Conservation (phyloP, 768 basidiomycete species). For the Cystofilobasidium capitatum region DNA sequence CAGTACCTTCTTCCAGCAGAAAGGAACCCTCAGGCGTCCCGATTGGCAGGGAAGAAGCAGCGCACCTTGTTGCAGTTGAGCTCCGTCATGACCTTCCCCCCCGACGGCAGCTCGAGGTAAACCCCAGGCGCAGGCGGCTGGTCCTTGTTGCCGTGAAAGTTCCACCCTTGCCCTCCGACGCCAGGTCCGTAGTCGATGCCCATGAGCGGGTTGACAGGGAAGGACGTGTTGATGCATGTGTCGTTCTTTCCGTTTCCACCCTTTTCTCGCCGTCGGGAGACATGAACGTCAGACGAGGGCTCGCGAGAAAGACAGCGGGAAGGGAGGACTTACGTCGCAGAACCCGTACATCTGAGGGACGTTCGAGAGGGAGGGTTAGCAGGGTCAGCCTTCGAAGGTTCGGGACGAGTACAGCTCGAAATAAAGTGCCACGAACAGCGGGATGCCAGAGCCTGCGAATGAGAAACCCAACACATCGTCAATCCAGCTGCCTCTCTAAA, state of each 20-base stretch:
- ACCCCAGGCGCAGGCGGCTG: not conserved
- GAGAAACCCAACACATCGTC: too few relatives aligned
- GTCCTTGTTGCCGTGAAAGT: not conserved
- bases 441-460: conserved; percentile 3
- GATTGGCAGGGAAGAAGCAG: not conserved
- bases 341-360: conserved; percentile 13
- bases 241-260: not conserved
- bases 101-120: not conserved
- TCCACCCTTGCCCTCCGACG: not conserved
- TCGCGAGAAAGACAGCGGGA: not conserved
- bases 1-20: too few relatives aligned
- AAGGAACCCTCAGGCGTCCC: too few relatives aligned
- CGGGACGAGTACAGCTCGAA: too few relatives aligned
- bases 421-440: not conserved
- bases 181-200: not conserved
- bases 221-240: conserved; percentile 4
- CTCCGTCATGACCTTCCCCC: not conserved
- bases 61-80: conserved; percentile 5
- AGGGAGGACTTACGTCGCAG: not conserved
- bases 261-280: too few relatives aligned
- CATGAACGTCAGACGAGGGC: too few relatives aligned
- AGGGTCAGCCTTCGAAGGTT: too few relatives aligned
- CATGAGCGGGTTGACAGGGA: not conserved
- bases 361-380: too few relatives aligned
- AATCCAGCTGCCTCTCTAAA: too few relatives aligned